Evolutionary conservation across 495 filamentous ascomycete species (phyloP).

Genomic region (Pseudotulostoma volvatum): DNA sequence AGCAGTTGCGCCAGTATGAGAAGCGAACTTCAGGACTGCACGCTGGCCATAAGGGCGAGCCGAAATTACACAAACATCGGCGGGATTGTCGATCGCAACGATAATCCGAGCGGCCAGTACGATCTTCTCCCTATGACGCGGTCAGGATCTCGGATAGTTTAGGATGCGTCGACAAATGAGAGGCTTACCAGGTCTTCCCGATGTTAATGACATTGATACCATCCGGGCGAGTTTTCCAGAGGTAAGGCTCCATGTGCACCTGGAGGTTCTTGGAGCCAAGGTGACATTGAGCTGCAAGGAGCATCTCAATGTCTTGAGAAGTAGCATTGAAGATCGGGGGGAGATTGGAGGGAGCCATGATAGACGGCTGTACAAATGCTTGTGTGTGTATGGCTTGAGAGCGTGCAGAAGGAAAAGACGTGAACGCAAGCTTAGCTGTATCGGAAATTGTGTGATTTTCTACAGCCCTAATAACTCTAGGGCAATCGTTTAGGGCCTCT

Average conservation of each 20-base stretch:
- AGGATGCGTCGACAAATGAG: constrained; percentile 1
- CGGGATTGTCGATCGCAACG: constrained; percentile 95
- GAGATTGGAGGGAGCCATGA: constrained; percentile 86
- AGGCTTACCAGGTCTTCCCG: constrained; percentile 92
- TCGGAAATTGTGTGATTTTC: too few relatives aligned
- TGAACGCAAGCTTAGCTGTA: too few relatives aligned
- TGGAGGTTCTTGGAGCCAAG: constrained; percentile 97
- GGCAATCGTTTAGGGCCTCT: too few relatives aligned
- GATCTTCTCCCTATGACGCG: constrained; percentile 79
- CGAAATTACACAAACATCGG: constrained; percentile 96
- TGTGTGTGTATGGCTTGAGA: too few relatives aligned
- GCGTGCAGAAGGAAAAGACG: too few relatives aligned
- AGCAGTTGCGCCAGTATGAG: constrained; percentile 90
- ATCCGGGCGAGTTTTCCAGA: constrained; percentile 96
- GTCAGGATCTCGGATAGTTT: background rate
- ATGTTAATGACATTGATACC: constrained; percentile 98
- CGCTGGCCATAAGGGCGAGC: constrained; percentile 98
- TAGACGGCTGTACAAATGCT: too few relatives aligned
- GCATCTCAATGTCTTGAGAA: constrained; percentile 91
- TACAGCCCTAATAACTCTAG: too few relatives aligned
- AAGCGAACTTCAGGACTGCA: constrained; percentile 96
- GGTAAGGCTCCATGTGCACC: constrained; percentile 98
- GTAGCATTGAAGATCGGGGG: constrained; percentile 80
- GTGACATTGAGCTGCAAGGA: constrained; percentile 90
- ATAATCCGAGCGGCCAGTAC: constrained; percentile 96